phyloP scores from a whole-genome alignment of 306 rosid genomes.

The Vicia villosa region DNA sequence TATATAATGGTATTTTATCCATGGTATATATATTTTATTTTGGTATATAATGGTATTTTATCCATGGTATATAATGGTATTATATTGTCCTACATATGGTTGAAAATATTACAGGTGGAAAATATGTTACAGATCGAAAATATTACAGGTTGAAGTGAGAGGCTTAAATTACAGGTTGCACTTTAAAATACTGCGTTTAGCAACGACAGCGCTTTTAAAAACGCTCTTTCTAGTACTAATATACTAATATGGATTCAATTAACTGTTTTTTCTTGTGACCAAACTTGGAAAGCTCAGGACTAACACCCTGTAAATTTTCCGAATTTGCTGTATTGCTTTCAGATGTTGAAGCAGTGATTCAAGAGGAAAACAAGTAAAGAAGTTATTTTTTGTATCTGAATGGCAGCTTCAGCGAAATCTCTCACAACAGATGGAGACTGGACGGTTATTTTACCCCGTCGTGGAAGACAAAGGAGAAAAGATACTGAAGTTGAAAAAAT shows the following conservation, averaged over 20 bases:
- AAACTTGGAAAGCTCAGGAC: constrained; percentile 1
- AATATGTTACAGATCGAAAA: too few species aligned
- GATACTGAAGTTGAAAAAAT: constrained; percentile 20
- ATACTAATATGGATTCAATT: neutral
- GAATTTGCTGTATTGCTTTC: constrained; percentile 29
- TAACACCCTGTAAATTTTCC: neutral
- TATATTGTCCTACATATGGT: too few species aligned
- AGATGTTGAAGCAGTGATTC: constrained; percentile 18
- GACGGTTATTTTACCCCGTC: constrained; percentile 76
- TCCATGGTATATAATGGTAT: too few species aligned
- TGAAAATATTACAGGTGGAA: too few species aligned
- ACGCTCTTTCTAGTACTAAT: neutral
- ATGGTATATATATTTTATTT: too few species aligned
- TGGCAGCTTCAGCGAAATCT: constrained; percentile 67
- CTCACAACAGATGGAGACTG: constrained; percentile 54
- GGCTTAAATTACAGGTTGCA: too few species aligned
- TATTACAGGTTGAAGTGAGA: too few species aligned
- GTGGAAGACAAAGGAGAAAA: constrained; percentile 49
- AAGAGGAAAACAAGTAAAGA: neutral
- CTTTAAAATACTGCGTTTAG: too few species aligned
- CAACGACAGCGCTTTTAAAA: too few species aligned
- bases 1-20: too few species aligned
- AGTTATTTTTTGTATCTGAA: constrained; percentile 17
- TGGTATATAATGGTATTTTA: too few species aligned
- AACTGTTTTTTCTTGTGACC: constrained; percentile 3